phyloP scores from a whole-genome alignment of 768 basidiomycete genomes.

The Boletus patriciae region DNA sequence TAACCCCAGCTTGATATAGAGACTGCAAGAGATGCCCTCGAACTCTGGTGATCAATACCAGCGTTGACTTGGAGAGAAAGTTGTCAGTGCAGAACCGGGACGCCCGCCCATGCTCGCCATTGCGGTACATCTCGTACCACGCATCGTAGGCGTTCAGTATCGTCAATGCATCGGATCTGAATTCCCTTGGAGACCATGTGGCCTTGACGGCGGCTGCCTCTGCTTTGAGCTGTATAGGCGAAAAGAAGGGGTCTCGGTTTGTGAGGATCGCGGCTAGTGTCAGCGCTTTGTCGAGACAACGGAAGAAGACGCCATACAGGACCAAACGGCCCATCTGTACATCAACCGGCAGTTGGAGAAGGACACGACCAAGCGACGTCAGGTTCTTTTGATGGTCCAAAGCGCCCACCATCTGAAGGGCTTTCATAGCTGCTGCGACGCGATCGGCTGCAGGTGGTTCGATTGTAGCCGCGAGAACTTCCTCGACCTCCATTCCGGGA shows the following conservation, averaged over 20 bases:
- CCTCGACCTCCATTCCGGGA: constrained; percentile 80
- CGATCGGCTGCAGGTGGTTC: constrained; percentile 83
- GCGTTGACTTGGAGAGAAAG: constrained; percentile 84
- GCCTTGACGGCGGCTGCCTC: constrained; percentile 73
- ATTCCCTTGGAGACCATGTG: constrained; percentile 76
- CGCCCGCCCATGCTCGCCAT: constrained; percentile 62
- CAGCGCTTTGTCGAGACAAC: constrained; percentile 83
- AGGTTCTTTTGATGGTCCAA: constrained; percentile 72
- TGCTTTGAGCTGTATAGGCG: constrained; percentile 71
- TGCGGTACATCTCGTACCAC: constrained; percentile 73
- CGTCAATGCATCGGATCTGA: constrained; percentile 82
- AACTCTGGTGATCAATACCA: constrained; percentile 78
- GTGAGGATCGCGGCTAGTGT: constrained; percentile 90
- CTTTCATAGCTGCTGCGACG: constrained; percentile 74
- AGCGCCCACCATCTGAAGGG: constrained; percentile 84
- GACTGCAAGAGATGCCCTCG: constrained; percentile 75
- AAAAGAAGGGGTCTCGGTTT: constrained; percentile 87
- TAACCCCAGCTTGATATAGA: constrained; percentile 76
- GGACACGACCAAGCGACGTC: constrained; percentile 83
- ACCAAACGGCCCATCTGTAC: constrained; percentile 88
- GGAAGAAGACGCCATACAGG: constrained; percentile 89
- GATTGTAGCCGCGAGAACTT: constrained; percentile 81
- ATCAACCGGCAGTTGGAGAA: constrained; percentile 88
- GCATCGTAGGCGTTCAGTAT: constrained; percentile 76
- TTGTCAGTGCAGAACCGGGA: constrained; percentile 81